A percentile compares a stretch with the other conserved stretches of the same genome.
Conservation (phyloP, 2,329 filamentous ascomycete species). For the Penicillium sp. region DNA sequence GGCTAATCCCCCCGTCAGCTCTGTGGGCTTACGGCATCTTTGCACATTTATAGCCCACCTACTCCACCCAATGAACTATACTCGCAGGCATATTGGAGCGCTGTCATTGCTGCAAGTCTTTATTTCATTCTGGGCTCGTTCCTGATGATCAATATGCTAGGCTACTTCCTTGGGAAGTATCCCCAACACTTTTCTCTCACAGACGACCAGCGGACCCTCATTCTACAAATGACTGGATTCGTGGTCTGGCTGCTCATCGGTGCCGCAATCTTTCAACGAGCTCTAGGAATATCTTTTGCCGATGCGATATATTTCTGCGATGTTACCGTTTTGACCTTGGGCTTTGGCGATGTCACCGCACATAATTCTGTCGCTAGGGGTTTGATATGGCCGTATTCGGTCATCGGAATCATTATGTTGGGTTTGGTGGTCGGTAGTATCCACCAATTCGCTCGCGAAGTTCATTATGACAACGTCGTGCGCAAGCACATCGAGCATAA, state of each 20-base stretch:
- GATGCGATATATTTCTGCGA: constrained; percentile 81
- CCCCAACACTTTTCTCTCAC: constrained; percentile 77
- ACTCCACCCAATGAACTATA: constrained; percentile 57
- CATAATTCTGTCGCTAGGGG: constrained; percentile 63
- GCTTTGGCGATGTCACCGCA: constrained; percentile 66
- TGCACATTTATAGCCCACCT: constrained; percentile 63
- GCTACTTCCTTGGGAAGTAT: constrained; percentile 75
- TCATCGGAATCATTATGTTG: constrained; percentile 80
- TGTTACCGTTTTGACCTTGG: constrained; percentile 65
- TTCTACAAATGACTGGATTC: constrained; percentile 86
- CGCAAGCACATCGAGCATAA: constrained; percentile 60
- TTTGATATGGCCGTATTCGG: constrained; percentile 79
- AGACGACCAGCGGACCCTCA: constrained; percentile 80
- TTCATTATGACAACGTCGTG: constrained; percentile 66
- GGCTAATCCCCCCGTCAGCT: constrained; percentile 48
- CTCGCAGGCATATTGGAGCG: constrained; percentile 88
- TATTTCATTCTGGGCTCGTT: constrained; percentile 79
- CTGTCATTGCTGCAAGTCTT: constrained; percentile 74
- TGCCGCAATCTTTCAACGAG: constrained; percentile 70
- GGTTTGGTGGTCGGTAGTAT: constrained; percentile 83
- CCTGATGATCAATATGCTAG: constrained; percentile 77
- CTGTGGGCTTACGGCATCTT: constrained; percentile 67
- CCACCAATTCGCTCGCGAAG: constrained; percentile 64
- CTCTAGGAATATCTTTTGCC: constrained; percentile 76
- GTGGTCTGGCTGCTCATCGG: constrained; percentile 80